phyloP scores from a whole-genome alignment of 164 flowering plant genomes.

The Chimonanthus salicifolius region DNA sequence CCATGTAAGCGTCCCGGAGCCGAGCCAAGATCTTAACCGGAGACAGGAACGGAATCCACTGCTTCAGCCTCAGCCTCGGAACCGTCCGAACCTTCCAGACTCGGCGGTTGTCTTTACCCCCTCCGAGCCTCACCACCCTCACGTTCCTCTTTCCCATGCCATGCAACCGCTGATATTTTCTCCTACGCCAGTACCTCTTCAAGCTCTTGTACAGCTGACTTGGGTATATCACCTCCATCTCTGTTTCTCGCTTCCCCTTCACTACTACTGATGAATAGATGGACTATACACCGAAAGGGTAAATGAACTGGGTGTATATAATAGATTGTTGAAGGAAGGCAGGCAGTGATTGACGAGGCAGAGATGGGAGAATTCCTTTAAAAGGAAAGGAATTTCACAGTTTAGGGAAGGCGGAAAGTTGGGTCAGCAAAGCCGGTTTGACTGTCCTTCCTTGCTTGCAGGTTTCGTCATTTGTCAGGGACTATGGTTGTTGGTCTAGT shows the following conservation, averaged over 20 bases:
- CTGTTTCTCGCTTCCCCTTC: not conserved
- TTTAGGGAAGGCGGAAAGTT: not conserved
- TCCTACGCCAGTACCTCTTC: constrained; percentile 8
- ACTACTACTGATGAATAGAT: not conserved
- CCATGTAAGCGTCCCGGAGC: constrained; percentile 6
- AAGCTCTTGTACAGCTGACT: not conserved
- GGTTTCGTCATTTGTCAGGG: not conserved
- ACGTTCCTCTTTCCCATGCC: constrained; percentile 6
- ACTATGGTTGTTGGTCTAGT: too few relatives aligned
- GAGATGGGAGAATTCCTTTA: not conserved
- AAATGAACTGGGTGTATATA: not conserved
- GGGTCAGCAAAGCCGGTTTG: constrained; percentile 1
- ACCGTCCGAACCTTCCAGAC: not conserved
- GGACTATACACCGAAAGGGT: not conserved
- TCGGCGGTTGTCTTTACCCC: not conserved
- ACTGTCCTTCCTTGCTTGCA: not conserved
- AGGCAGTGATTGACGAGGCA: not conserved
- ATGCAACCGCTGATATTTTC: constrained; percentile 9
- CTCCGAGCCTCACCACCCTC: constrained; percentile 2
- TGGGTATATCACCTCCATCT: constrained; percentile 1
- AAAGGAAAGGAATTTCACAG: not conserved
- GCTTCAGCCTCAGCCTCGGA: constrained; percentile 1
- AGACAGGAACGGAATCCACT: not conserved
- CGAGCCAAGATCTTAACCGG: constrained; percentile 8
- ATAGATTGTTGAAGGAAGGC: not conserved